A percentile compares a stretch with the other conserved stretches of the same genome.
phyloP scores from a whole-genome alignment of 23 red algal genomes.

The Gracilaria gracilis region DNA sequence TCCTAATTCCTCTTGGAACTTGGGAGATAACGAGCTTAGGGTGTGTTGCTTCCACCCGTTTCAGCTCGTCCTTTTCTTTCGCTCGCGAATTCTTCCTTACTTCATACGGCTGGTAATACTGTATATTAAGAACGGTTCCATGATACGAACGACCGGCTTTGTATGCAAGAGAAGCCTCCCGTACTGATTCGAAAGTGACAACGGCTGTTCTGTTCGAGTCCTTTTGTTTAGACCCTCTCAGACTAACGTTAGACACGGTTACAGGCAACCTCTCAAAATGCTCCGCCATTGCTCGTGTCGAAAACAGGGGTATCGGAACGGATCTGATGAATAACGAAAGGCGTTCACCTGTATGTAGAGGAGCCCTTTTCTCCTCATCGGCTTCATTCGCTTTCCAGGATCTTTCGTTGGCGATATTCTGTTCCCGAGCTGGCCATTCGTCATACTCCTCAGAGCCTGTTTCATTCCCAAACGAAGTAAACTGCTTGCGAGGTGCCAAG shows the following conservation, averaged over 20 bases:
- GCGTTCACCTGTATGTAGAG: not conserved
- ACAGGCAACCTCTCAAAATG: conserved; percentile 36
- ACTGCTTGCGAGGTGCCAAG: conserved; percentile 24
- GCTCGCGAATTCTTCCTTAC: not conserved
- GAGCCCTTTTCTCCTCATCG: not conserved
- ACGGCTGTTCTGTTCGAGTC: conserved; percentile 36
- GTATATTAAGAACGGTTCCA: not conserved
- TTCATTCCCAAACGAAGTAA: not conserved
- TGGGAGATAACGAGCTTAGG: conserved; percentile 22
- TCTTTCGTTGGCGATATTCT: not conserved
- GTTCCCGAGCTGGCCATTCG: not conserved
- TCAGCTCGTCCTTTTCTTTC: not conserved
- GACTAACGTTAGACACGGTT: conserved; percentile 4
- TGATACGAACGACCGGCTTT: not conserved
- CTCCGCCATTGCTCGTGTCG: not conserved
- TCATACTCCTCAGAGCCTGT: not conserved
- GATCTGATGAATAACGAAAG: conserved; percentile 32
- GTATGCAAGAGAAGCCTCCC: conserved; percentile 33
- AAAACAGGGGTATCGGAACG: conserved; percentile 35
- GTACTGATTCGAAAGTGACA: conserved; percentile 43
- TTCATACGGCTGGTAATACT: conserved; percentile 7
- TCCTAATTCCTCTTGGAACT: conserved; percentile 20
- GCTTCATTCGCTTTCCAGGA: not conserved
- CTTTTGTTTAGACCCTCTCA: conserved; percentile 25
- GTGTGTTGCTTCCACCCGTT: not conserved